These are phyloP conservation scores for Tetrahymena borealis DNA, from an alignment of 73 alveolate genomes.

Conservation along the genomic window DNA sequence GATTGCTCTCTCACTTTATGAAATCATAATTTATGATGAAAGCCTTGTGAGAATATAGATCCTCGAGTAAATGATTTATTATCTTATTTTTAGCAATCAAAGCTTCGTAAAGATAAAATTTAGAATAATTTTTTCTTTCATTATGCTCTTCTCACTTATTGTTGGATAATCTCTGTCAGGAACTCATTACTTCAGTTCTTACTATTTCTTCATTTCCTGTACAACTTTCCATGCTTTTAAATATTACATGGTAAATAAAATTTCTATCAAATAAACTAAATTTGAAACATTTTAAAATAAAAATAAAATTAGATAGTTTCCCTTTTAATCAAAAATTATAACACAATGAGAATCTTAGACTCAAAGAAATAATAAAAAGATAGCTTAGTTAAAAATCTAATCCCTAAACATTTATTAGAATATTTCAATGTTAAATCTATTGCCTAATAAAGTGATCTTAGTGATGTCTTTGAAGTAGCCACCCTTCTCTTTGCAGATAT, in stretches of 20 bases:
- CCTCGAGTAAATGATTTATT: neutral
- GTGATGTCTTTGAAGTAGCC: conserved; percentile 28
- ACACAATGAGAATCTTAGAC: neutral
- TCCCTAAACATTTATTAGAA: neutral
- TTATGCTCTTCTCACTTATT: neutral
- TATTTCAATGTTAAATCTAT: neutral
- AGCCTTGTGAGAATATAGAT: neutral
- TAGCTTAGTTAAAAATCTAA: neutral
- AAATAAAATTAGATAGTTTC: neutral
- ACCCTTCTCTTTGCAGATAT: conserved; percentile 33
- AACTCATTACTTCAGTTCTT: neutral
- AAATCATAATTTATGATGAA: neutral
- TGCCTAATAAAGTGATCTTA: neutral
- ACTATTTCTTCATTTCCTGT: neutral
- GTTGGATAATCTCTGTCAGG: neutral
- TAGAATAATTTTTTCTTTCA: neutral
- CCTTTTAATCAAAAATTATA: neutral
- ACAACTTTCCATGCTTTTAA: neutral
- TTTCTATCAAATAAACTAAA: neutral
- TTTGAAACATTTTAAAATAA: neutral
- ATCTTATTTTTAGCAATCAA: neutral
- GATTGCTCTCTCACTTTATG: neutral
- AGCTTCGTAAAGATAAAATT: neutral
- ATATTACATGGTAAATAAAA: neutral
- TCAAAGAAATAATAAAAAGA: neutral